Conservation (phyloP, 1,284 basidiomycete species). For the Austroboletus niveus region DNA sequence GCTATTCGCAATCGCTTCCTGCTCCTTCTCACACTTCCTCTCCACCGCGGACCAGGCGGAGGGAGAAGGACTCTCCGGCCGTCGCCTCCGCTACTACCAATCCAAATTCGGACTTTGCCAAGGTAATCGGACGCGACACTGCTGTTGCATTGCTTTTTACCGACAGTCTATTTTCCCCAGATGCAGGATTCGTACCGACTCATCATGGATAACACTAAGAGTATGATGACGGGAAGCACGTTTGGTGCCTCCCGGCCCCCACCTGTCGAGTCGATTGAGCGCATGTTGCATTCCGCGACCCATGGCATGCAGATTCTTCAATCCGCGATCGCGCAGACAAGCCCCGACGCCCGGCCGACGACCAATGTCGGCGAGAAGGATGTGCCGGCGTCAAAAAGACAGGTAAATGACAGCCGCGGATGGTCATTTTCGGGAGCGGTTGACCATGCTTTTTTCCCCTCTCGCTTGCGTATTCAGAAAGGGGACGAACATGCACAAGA, state of each 20-base stretch:
- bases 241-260: constrained; percentile 27
- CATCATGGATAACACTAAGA: constrained; percentile 40
- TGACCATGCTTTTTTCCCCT: constrained; percentile 14
- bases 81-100: constrained; percentile 20
- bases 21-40: constrained; percentile 28
- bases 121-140: constrained; percentile 36
- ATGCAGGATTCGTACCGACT: constrained; percentile 47
- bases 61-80: constrained; percentile 37
- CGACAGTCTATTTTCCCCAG: constrained; percentile 27
- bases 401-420: constrained; percentile 39
- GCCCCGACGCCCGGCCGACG: constrained; percentile 26
- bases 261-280: constrained; percentile 42
- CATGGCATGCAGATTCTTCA: constrained; percentile 54
- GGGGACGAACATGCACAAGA: constrained; percentile 46
- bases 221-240: constrained; percentile 29
- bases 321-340: constrained; percentile 32
- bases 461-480: constrained; percentile 35
- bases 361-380: constrained; percentile 29
- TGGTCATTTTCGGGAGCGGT: constrained; percentile 7
- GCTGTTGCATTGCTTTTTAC: constrained; percentile 10
- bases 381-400: constrained; percentile 38
- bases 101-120: constrained; percentile 48
- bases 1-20: constrained; percentile 30
- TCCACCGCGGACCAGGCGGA: constrained; percentile 32
- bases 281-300: constrained; percentile 48